Evolutionary conservation across 345 rosid species (phyloP).

Genomic region (Arabis hirsuta): DNA sequence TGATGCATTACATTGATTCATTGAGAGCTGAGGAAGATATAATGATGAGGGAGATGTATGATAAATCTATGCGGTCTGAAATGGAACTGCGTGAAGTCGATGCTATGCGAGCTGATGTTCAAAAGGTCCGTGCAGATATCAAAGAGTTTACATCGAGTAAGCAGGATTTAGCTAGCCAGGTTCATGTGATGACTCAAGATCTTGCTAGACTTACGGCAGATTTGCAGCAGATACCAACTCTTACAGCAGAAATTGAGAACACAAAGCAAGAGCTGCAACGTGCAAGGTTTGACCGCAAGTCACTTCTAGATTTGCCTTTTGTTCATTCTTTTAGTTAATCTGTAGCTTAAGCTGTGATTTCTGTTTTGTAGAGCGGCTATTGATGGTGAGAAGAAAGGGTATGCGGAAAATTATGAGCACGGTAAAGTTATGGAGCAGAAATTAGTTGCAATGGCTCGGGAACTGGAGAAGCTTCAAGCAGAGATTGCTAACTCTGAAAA

Average conservation of each 20-base stretch:
- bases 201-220: slow-evolving; percentile 71
- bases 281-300: slow-evolving; percentile 57
- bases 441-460: slow-evolving; percentile 89
- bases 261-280: slow-evolving; percentile 91
- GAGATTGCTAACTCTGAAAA: slow-evolving; percentile 89
- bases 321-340: slow-evolving; percentile 8
- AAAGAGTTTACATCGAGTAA: slow-evolving; percentile 71
- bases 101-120: slow-evolving; percentile 65
- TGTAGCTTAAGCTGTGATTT: slow-evolving; percentile 17
- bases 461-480: slow-evolving; percentile 92
- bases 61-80: slow-evolving; percentile 67
- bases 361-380: slow-evolving; percentile 69
- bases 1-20: slow-evolving; percentile 65
- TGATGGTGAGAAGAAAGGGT: slow-evolving; percentile 95
- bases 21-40: slow-evolving; percentile 74
- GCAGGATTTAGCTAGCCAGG: slow-evolving; percentile 74
- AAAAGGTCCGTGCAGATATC: slow-evolving; percentile 66
- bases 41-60: slow-evolving; percentile 87
- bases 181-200: slow-evolving; percentile 74
- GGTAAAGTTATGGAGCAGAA: slow-evolving; percentile 93
- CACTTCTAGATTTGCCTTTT: neutral
- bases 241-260: slow-evolving; percentile 77
- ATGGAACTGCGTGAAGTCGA: slow-evolving; percentile 72
- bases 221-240: slow-evolving; percentile 69
- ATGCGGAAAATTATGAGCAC: slow-evolving; percentile 93